Evolutionary conservation across 768 basidiomycete species (phyloP).

Genomic region (Lentinula lateritia): DNA sequence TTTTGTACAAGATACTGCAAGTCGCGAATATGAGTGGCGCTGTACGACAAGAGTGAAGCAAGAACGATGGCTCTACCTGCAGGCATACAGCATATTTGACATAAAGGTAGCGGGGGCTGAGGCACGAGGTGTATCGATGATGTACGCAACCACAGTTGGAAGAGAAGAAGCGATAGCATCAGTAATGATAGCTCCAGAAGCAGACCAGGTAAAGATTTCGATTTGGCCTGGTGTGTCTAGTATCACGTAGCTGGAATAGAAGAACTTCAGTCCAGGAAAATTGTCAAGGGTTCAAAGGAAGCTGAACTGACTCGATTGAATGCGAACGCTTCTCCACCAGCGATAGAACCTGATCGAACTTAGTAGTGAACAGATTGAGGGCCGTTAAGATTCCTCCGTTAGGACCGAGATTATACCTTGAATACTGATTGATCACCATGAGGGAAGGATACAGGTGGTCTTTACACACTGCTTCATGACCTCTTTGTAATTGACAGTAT

Average conservation of each 20-base stretch:
- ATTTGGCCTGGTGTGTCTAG: constrained; percentile 98
- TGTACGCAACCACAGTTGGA: constrained; percentile 92
- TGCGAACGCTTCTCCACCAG: constrained; percentile 90
- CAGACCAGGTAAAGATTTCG: constrained; percentile 99
- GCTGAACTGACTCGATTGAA: constrained; percentile 68
- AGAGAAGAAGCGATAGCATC: constrained; percentile 91
- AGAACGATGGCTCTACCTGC: constrained; percentile 50
- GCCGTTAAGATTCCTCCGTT: constrained; percentile 98
- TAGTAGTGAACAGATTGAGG: constrained; percentile 96
- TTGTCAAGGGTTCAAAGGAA: constrained; percentile 1
- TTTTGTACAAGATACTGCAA: constrained; percentile 91
- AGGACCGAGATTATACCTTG: constrained; percentile 95
- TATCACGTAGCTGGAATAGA: constrained; percentile 69
- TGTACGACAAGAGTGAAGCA: background rate
- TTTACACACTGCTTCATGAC: constrained; percentile 97
- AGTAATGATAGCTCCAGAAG: constrained; percentile 97
- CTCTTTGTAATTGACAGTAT: constrained; percentile 95
- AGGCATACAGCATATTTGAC: constrained; percentile 99
- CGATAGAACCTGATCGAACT: constrained; percentile 93
- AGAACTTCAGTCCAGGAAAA: background rate
- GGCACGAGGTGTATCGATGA: constrained; percentile 95
- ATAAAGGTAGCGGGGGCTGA: constrained; percentile 96
- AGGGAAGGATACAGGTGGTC: background rate
- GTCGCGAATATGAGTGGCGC: background rate
- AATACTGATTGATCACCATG: background rate